A percentile compares a stretch with the other conserved stretches of the same genome.
These are phyloP conservation scores for Polygonum aviculare DNA, from an alignment of 148 eudicot species.

Conservation along the genomic window DNA sequence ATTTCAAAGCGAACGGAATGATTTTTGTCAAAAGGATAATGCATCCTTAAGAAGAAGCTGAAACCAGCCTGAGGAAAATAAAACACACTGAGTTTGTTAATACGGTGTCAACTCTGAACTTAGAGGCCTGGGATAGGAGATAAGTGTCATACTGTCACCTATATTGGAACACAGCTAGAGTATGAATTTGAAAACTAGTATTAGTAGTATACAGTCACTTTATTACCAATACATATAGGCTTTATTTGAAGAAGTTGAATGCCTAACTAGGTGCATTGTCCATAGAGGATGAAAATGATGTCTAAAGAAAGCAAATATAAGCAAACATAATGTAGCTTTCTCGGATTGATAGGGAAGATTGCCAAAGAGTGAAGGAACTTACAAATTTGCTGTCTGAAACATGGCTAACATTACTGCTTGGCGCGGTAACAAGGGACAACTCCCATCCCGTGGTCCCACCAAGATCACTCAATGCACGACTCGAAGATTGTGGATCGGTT, in stretches of 20 bases:
- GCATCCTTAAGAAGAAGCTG: too few relatives aligned
- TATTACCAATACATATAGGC: neutral
- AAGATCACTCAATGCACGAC: constrained; percentile 37
- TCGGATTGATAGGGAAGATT: neutral
- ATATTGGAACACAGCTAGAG: neutral
- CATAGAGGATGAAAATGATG: constrained; percentile 1
- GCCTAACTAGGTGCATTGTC: neutral
- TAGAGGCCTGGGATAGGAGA: neutral
- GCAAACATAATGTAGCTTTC: neutral
- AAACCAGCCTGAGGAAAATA: too few relatives aligned
- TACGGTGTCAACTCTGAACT: neutral
- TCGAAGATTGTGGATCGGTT: constrained; percentile 32
- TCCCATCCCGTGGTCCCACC: constrained; percentile 86
- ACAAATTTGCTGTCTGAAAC: constrained; percentile 52
- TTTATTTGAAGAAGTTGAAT: neutral
- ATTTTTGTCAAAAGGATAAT: neutral
- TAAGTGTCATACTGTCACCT: neutral
- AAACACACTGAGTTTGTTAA: neutral
- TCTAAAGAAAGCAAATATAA: constrained; percentile 1
- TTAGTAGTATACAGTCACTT: neutral
- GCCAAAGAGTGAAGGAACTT: constrained; percentile 18
- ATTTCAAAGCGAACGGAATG: neutral
- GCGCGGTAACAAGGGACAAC: constrained; percentile 74
- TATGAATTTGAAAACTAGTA: neutral
- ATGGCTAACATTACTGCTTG: constrained; percentile 48